These are phyloP conservation scores for Rugonectria rugulosa DNA, from an alignment of 2,329 filamentous ascomycete genomes.

Conservation along the genomic window DNA sequence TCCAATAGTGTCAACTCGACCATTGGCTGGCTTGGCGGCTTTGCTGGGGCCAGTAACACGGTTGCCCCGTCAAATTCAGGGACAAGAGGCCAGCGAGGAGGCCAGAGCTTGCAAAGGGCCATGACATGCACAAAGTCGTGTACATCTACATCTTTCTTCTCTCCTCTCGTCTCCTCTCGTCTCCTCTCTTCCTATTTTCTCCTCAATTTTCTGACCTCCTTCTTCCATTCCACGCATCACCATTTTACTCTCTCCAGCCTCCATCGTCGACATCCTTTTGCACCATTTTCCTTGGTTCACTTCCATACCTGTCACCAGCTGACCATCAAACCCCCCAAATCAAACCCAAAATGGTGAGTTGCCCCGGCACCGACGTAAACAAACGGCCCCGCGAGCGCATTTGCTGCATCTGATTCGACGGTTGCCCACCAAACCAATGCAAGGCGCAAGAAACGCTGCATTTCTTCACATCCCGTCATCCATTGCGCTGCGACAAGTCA, in stretches of 20 bases:
- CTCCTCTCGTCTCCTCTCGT: not conserved
- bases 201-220: constrained; percentile 34
- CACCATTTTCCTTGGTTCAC: constrained; percentile 9
- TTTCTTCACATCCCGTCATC: constrained; percentile 34
- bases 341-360: constrained; percentile 49
- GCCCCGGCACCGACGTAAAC: constrained; percentile 47
- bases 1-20: constrained; percentile 34
- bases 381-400: constrained; percentile 42
- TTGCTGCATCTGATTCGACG: constrained; percentile 44
- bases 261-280: not conserved
- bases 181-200: constrained; percentile 14
- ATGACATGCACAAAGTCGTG: constrained; percentile 33
- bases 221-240: too few relatives aligned
- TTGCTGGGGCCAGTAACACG: constrained; percentile 24
- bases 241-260: constrained; percentile 1
- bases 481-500: constrained; percentile 20
- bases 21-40: constrained; percentile 22
- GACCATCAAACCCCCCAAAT: constrained; percentile 27
- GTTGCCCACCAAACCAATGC: constrained; percentile 28
- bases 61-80: constrained; percentile 47
- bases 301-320: constrained; percentile 16
- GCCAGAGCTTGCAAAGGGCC: constrained; percentile 33
- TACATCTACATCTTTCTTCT: constrained; percentile 32
- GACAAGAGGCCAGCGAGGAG: constrained; percentile 31
- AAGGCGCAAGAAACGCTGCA: constrained; percentile 31